These are phyloP conservation scores for Astragalus membranaceus DNA, from an alignment of 306 rosid genomes.

Conservation along the genomic window DNA sequence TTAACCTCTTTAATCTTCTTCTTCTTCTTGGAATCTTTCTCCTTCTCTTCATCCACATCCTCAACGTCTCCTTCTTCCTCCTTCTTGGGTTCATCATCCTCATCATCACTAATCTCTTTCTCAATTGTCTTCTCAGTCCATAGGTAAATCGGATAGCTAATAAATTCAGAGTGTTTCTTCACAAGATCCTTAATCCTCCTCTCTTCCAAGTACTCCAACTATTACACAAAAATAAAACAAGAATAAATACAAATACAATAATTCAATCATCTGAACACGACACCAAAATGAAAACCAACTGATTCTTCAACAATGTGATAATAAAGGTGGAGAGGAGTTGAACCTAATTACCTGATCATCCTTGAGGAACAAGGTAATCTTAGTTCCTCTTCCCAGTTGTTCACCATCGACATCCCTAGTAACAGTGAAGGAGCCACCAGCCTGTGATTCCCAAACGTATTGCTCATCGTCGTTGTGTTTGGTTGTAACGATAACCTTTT, in stretches of 20 bases:
- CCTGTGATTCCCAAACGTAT: constrained; percentile 56
- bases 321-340: no score
- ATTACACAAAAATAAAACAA: background rate
- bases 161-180: constrained; percentile 64
- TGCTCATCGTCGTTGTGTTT: constrained; percentile 62
- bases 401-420: constrained; percentile 50
- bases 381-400: constrained; percentile 58
- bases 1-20: constrained; percentile 58
- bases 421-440: constrained; percentile 57
- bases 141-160: constrained; percentile 52
- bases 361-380: constrained; percentile 56
- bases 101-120: constrained; percentile 54
- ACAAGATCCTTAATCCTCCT: constrained; percentile 59
- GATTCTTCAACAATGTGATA: no score
- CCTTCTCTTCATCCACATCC: constrained; percentile 47
- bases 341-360: constrained; percentile 39
- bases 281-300: no score
- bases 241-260: no score
- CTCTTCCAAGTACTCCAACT: constrained; percentile 60
- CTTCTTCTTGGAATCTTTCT: constrained; percentile 38
- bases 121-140: constrained; percentile 64
- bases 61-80: constrained; percentile 44
- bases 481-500: constrained; percentile 49
- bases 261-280: no score
- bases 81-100: constrained; percentile 44